Evolutionary conservation across 148 eudicot genomes (phyloP).

Genomic region (Persicaria tinctoria): DNA sequence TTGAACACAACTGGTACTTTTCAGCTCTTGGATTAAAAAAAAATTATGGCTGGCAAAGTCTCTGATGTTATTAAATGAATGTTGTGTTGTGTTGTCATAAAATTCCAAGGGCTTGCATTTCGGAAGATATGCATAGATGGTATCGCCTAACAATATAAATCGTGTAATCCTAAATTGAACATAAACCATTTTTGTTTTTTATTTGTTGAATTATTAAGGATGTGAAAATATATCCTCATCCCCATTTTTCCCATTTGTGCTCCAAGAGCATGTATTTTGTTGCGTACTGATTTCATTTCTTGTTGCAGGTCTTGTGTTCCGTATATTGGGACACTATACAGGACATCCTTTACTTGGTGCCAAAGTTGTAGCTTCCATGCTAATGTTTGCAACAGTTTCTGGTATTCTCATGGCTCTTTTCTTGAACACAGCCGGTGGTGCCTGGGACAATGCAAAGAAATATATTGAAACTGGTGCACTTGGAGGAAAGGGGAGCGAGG

Average conservation of each 20-base stretch:
- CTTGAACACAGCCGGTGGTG: conserved; percentile 99
- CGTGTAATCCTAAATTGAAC: too few relatives aligned
- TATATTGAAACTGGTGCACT: conserved; percentile 98
- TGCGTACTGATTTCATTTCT: neutral
- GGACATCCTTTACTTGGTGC: conserved; percentile 98
- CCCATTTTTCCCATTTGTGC: neutral
- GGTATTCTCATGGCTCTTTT: conserved; percentile 99
- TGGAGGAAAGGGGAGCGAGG: conserved; percentile 98
- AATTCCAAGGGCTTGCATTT: neutral
- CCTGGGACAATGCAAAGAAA: conserved; percentile 99
- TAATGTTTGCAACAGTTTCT: conserved; percentile 98
- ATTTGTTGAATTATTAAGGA: neutral
- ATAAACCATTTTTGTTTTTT: neutral
- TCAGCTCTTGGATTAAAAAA: neutral
- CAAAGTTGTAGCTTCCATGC: conserved; percentile 89
- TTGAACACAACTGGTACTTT: neutral
- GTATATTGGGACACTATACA: conserved; percentile 71
- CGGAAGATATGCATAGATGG: neutral
- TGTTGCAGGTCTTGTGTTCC: conserved; percentile 64
- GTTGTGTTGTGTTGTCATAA: neutral
- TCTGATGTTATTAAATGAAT: neutral
- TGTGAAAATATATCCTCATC: neutral
- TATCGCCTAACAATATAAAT: too few relatives aligned
- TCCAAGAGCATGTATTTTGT: neutral
- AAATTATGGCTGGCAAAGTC: neutral